Percentiles rank a stretch among this genome's conserved stretches.
These are phyloP conservation scores for Celoporthe dispersa DNA, from an alignment of 2,329 filamentous ascomycete genomes.

Conservation along the genomic window DNA sequence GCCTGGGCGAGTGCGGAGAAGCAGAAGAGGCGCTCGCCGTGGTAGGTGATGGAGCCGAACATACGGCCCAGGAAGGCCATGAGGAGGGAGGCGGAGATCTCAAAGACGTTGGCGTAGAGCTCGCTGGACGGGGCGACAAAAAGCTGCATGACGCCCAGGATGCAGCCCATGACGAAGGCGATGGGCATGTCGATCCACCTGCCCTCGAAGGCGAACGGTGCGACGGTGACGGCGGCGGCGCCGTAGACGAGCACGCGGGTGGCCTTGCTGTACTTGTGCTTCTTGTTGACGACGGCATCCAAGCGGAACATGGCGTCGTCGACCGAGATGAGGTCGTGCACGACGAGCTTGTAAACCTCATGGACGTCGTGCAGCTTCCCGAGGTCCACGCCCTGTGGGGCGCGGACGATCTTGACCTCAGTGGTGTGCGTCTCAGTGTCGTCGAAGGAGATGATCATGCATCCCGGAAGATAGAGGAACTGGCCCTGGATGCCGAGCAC, in stretches of 20 bases:
- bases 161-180: slow-evolving; percentile 74
- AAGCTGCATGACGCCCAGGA: slow-evolving; percentile 76
- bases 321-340: slow-evolving; percentile 74
- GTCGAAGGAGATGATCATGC: slow-evolving; percentile 94
- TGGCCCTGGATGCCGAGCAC: slow-evolving; percentile 88
- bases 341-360: slow-evolving; percentile 80
- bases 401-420: slow-evolving; percentile 77
- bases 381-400: slow-evolving; percentile 71
- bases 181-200: slow-evolving; percentile 79
- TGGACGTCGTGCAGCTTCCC: slow-evolving; percentile 76
- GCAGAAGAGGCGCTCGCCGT: slow-evolving; percentile 62
- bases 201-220: slow-evolving; percentile 79
- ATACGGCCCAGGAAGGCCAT: slow-evolving; percentile 72
- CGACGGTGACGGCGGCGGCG: slow-evolving; percentile 74
- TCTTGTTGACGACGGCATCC: slow-evolving; percentile 55
- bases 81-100: slow-evolving; percentile 57
- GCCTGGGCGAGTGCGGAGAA: slow-evolving; percentile 74
- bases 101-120: slow-evolving; percentile 59
- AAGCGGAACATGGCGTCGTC: slow-evolving; percentile 70
- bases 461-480: slow-evolving; percentile 87
- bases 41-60: slow-evolving; percentile 64
- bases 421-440: slow-evolving; percentile 74
- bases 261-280: slow-evolving; percentile 55
- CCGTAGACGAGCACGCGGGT: slow-evolving; percentile 71
- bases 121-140: slow-evolving; percentile 72